Evolutionary conservation across 495 filamentous ascomycete species (phyloP), one percentile per base, ranked within the genome.

Genomic region (Pseudevernia furfuracea): DNA sequence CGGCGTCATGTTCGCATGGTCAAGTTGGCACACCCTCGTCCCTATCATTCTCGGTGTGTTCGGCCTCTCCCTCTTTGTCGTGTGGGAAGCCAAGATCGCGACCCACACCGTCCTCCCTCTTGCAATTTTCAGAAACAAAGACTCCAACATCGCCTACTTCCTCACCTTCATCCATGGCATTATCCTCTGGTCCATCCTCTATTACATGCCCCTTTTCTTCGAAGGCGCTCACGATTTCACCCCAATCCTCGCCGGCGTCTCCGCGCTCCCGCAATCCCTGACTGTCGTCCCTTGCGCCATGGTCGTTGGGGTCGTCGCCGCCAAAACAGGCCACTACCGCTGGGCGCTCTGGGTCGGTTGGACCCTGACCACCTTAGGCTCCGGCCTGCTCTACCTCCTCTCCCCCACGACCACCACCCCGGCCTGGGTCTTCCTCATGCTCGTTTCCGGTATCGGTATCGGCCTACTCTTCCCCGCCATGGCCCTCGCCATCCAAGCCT

Each of bases 201-300:
- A 89, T 67, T 86, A 81, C 59, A 73, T 87, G 34, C 79, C 86
- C 0, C 76, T 91, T 32, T 90, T 85, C 70, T 85, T 85, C 68
- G 74, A 83, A 56, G 79, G 81, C 9, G 79, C 85, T 30, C 80
- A 83, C 57, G 80, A 75, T 49, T 76, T 78, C 58, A 72, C 76
- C 2, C 76, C 82, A 0, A 81, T 82, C 12, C 65, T 84, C 4
- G 74, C 84, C 2, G 86, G 87, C 14, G 73, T 89, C 15, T 77
- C 82, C 1, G 66, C 88, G 1, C 76, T 89, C 58, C 84, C 85
- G 0, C 74, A 80, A 63, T 81, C 82, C 9, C 78, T 82, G 34
- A 77, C 80, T 5, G 70, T 82, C 9, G 71, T 78, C 0, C 75
- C 78, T 5, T 68, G 72, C 3, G 74, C 78, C 30, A 77, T 81